Conservation (phyloP, 2,329 filamentous ascomycete species). For the Coniochaeta hoffmannii region DNA sequence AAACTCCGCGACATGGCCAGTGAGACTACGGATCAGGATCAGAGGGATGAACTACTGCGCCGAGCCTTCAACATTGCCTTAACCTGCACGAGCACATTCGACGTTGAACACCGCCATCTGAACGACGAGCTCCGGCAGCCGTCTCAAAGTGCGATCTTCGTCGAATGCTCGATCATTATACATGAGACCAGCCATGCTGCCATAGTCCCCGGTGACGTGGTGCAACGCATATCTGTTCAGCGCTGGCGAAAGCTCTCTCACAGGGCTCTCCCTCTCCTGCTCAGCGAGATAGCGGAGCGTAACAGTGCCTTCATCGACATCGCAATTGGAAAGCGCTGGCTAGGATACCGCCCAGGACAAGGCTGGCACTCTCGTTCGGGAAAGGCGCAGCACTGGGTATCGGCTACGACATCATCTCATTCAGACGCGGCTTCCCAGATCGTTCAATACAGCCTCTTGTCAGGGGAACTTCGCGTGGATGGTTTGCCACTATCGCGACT, state of each 20-base stretch:
- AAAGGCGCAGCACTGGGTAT: conserved; percentile 12
- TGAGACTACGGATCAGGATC: conserved; percentile 14
- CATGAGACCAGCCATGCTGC: conserved; percentile 18
- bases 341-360: conserved; percentile 11
- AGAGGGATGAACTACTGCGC: conserved; percentile 21
- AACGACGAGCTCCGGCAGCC: conserved; percentile 15
- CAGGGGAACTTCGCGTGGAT: conserved; percentile 43
- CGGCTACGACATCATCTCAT: conserved; percentile 7
- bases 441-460: conserved; percentile 43
- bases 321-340: conserved; percentile 20
- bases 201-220: neutral
- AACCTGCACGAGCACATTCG: conserved; percentile 35
- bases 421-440: conserved; percentile 5
- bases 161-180: conserved; percentile 19
- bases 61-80: conserved; percentile 31
- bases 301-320: conserved; percentile 15
- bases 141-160: conserved; percentile 16
- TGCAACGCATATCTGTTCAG: conserved; percentile 10
- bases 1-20: conserved; percentile 21
- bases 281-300: conserved; percentile 4
- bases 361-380: conserved; percentile 1
- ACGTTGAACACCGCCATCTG: conserved; percentile 28
- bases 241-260: conserved; percentile 19
- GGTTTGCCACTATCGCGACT: conserved; percentile 39
- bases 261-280: conserved; percentile 11